Percentiles rank a stretch among this genome's conserved stretches.
These are phyloP conservation scores for Beauveria brongniartii DNA, from an alignment of 2,329 filamentous ascomycete species.

Conservation along the genomic window DNA sequence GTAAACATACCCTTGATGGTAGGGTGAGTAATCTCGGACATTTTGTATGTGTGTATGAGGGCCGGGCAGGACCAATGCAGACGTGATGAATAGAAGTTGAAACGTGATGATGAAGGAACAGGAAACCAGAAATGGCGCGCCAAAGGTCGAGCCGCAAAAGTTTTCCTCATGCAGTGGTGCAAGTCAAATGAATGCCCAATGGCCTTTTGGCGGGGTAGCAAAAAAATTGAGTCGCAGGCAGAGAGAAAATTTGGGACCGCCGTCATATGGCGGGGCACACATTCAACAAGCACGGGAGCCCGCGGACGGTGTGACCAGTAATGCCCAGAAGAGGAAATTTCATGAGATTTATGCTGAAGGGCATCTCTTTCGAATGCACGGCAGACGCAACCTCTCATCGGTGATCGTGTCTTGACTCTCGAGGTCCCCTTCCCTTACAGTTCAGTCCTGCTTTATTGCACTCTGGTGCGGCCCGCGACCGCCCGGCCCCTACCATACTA, in stretches of 20 bases:
- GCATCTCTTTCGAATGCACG: not conserved
- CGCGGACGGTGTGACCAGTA: not conserved
- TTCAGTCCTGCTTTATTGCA: too few relatives aligned
- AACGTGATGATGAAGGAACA: slow-evolving; percentile 10
- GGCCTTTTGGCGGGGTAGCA: not conserved
- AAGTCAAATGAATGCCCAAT: not conserved
- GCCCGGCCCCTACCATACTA: too few relatives aligned
- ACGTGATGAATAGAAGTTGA: not conserved
- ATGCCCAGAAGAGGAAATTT: slow-evolving; percentile 4
- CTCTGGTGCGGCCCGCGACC: too few relatives aligned
- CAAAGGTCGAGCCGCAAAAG: slow-evolving; percentile 7
- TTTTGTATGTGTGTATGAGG: slow-evolving; percentile 22
- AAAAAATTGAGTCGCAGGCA: slow-evolving; percentile 1
- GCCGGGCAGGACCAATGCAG: not conserved
- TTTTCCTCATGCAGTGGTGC: slow-evolving; percentile 10
- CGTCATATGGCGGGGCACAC: slow-evolving; percentile 3
- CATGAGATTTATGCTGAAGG: not conserved
- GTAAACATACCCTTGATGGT: slow-evolving; percentile 48
- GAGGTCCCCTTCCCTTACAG: too few relatives aligned
- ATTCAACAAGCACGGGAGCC: not conserved
- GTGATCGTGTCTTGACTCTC: not conserved
- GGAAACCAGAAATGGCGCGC: slow-evolving; percentile 5
- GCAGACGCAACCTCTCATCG: not conserved
- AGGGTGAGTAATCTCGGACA: slow-evolving; percentile 48
- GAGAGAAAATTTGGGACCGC: not conserved